Evolutionary conservation across 2,329 filamentous ascomycete species (phyloP).

Genomic region (Didymella sp.): DNA sequence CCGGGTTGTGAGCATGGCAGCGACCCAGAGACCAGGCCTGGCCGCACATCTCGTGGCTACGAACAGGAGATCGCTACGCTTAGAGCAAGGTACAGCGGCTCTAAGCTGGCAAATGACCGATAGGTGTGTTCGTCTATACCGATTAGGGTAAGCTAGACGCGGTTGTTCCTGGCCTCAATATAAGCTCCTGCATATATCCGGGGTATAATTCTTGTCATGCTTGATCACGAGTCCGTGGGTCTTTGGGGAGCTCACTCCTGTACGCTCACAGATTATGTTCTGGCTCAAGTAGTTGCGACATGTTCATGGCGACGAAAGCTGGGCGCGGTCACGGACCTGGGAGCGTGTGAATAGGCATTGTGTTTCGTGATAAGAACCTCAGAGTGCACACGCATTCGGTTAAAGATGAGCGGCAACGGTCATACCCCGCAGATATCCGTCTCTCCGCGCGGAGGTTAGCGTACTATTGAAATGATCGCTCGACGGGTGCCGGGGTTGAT

Average conservation of each 20-base stretch:
- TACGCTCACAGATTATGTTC: too few relatives aligned
- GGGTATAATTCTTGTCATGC: background rate
- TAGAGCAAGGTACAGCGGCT: slow-evolving; percentile 27
- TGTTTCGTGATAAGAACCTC: background rate
- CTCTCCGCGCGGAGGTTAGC: slow-evolving; percentile 15
- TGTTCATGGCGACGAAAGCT: too few relatives aligned
- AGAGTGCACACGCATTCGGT: background rate
- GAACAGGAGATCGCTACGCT: slow-evolving; percentile 24
- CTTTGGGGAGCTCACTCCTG: too few relatives aligned
- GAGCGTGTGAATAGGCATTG: background rate
- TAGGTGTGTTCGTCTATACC: background rate
- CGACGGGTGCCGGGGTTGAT: background rate
- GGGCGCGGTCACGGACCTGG: background rate
- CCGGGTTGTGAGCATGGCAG: slow-evolving; percentile 12
- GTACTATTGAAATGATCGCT: background rate
- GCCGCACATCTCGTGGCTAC: slow-evolving; percentile 6
- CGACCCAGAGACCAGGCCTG: slow-evolving; percentile 21
- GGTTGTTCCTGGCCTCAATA: background rate
- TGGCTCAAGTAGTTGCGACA: too few relatives aligned
- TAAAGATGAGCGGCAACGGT: background rate
- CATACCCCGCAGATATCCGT: slow-evolving; percentile 16
- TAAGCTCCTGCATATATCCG: background rate
- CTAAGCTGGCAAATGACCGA: background rate
- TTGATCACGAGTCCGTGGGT: background rate
- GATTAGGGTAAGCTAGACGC: background rate